A percentile compares a stretch with the other conserved stretches of the same genome.
These are phyloP conservation scores for Apiospora aurea DNA, from an alignment of 2,329 filamentous ascomycete species.

Conservation along the genomic window DNA sequence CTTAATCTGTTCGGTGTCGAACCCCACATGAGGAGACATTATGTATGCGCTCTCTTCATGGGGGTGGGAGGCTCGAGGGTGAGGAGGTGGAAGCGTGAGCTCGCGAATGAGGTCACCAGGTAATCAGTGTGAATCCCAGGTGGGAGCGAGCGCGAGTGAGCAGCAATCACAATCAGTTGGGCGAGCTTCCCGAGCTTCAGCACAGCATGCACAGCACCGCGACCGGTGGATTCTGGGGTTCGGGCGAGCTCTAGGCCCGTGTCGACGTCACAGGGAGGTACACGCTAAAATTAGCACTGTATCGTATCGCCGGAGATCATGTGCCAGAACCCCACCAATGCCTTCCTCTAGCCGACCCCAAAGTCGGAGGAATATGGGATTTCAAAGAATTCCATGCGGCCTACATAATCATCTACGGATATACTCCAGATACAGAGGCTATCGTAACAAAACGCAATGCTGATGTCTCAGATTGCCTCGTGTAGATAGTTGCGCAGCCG, in stretches of 20 bases:
- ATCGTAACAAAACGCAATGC: background rate
- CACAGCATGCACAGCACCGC: slow-evolving; percentile 13
- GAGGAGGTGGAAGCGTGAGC: slow-evolving; percentile 11
- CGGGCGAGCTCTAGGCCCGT: slow-evolving; percentile 29
- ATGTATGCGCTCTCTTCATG: slow-evolving; percentile 59
- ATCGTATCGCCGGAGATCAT: background rate
- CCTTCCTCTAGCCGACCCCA: too few species aligned
- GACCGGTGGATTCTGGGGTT: slow-evolving; percentile 28
- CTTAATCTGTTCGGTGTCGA: slow-evolving; percentile 78
- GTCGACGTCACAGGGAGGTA: slow-evolving; percentile 26
- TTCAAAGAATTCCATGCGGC: background rate
- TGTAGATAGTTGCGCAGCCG: too few species aligned
- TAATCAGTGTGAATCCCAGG: background rate
- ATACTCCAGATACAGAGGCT: background rate
- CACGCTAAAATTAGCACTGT: slow-evolving; percentile 14
- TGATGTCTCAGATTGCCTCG: background rate
- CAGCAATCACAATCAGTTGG: background rate
- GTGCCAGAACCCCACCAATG: background rate
- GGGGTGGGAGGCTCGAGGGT: slow-evolving; percentile 34
- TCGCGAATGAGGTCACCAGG: background rate
- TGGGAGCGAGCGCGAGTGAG: slow-evolving; percentile 7
- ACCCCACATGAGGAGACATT: slow-evolving; percentile 75
- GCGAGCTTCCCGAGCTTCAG: slow-evolving; percentile 21
- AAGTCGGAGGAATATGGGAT: background rate
- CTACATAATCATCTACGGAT: background rate